Percentiles rank a stretch among this genome's conserved stretches.
phyloP scores from a whole-genome alignment of 2,329 filamentous ascomycete genomes.

The Lojkania enalia region DNA sequence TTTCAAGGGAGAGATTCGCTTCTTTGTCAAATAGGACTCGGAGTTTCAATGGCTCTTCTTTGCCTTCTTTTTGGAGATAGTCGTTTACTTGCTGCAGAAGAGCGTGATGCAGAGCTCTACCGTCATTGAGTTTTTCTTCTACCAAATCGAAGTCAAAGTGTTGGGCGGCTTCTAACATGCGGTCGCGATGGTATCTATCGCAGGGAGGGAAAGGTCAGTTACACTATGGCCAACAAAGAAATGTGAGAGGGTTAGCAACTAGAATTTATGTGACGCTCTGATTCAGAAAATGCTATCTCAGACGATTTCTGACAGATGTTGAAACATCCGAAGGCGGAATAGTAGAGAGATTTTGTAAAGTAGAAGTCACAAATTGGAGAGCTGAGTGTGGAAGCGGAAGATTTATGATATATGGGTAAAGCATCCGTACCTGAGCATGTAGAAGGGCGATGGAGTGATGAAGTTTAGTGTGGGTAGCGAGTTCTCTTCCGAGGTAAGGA shows the following conservation, averaged over 20 bases:
- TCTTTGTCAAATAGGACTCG: constrained; percentile 57
- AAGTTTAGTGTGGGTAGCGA: constrained; percentile 56
- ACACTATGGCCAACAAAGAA: too few relatives aligned
- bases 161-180: constrained; percentile 65
- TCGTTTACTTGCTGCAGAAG: constrained; percentile 37
- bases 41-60: constrained; percentile 50
- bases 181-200: constrained; percentile 81
- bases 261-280: too few relatives aligned
- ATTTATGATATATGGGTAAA: too few relatives aligned
- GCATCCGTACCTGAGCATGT: constrained; percentile 77
- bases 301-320: too few relatives aligned
- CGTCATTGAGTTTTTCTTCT: constrained; percentile 38
- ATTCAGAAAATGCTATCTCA: too few relatives aligned
- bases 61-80: constrained; percentile 22
- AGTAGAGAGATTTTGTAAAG: too few relatives aligned
- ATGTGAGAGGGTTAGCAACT: too few relatives aligned
- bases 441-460: constrained; percentile 63
- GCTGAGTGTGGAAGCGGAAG: too few relatives aligned
- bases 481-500: constrained; percentile 39
- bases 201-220: too few relatives aligned
- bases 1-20: constrained; percentile 44
- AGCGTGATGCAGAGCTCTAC: constrained; percentile 36
- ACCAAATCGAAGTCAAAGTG: constrained; percentile 53
- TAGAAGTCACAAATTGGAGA: too few relatives aligned
- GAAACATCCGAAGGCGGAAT: too few relatives aligned